These are phyloP conservation scores for Trichoderma endophyticum DNA, from an alignment of 2,329 filamentous ascomycete species.

Conservation along the genomic window DNA sequence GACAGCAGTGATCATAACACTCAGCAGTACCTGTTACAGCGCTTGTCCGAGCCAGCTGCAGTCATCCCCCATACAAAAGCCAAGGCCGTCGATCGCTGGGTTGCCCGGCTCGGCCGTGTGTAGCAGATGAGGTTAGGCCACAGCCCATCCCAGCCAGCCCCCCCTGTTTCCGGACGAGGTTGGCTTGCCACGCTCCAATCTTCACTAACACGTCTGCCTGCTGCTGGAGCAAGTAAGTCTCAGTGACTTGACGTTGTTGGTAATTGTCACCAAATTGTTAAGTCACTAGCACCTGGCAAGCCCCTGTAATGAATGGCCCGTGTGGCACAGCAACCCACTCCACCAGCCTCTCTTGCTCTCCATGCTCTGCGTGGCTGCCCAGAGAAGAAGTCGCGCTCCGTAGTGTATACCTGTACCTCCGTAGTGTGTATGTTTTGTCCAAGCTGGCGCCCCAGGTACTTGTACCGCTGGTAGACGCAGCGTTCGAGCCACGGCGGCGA, in stretches of 20 bases:
- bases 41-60: background rate
- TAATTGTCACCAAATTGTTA: accelerated
- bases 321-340: background rate
- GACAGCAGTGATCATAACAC: background rate
- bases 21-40: background rate
- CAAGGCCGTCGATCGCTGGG: conserved; percentile 16
- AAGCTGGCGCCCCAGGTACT: background rate
- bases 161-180: conserved; percentile 10
- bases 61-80: background rate
- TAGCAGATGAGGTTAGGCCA: conserved; percentile 19
- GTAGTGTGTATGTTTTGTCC: background rate
- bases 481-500: background rate
- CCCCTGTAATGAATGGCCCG: background rate
- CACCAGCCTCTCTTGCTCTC: background rate
- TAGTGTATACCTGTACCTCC: background rate
- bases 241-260: background rate
- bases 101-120: conserved; percentile 20
- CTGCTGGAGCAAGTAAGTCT: background rate
- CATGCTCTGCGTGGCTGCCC: background rate
- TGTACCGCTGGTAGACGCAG: background rate
- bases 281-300: background rate
- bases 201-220: conserved; percentile 1
- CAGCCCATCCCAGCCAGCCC: conserved; percentile 13
- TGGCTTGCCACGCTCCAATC: conserved; percentile 3
- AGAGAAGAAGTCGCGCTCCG: background rate